These are phyloP conservation scores for Trichothecium sympodiale DNA, from an alignment of 2,329 filamentous ascomycete genomes.

Conservation along the genomic window DNA sequence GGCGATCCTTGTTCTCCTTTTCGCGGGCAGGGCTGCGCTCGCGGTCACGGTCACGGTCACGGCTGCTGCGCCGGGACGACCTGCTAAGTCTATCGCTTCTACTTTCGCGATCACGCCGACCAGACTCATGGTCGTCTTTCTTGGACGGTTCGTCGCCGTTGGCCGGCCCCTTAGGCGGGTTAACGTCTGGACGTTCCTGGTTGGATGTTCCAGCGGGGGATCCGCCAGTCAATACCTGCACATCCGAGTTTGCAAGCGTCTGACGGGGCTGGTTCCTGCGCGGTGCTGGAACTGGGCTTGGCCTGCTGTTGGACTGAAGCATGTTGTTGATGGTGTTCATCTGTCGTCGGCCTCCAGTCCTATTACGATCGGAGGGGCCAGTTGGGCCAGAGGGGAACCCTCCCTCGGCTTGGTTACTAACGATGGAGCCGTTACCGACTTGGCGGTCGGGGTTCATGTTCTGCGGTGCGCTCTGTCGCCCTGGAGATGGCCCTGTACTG, in stretches of 20 bases:
- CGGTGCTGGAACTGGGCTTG: slow-evolving; percentile 10
- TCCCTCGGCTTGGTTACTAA: too few species aligned
- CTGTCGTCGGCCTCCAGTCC: slow-evolving; percentile 36
- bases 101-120: slow-evolving; percentile 30
- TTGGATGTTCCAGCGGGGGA: slow-evolving; percentile 37
- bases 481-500: slow-evolving; percentile 12
- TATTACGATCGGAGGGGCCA: slow-evolving; percentile 19
- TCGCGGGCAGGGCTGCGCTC: slow-evolving; percentile 37
- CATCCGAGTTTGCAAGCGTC: slow-evolving; percentile 41
- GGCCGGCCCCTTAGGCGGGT: slow-evolving; percentile 18
- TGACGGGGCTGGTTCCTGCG: slow-evolving; percentile 25
- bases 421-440: slow-evolving; percentile 5
- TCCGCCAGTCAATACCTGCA: slow-evolving; percentile 43
- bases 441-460: slow-evolving; percentile 20
- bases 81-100: slow-evolving; percentile 27
- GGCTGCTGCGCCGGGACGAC: slow-evolving; percentile 36
- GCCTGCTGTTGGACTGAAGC: slow-evolving; percentile 32
- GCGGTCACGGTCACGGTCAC: slow-evolving; percentile 36
- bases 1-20: slow-evolving; percentile 31
- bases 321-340: slow-evolving; percentile 49
- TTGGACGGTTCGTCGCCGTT: slow-evolving; percentile 19
- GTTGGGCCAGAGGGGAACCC: neutral
- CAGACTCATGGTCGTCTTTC: slow-evolving; percentile 28
- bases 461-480: slow-evolving; percentile 18
- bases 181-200: slow-evolving; percentile 34